Evolutionary conservation across 192 early-diverging fungal genomes (phyloP).

Genomic region (Mortierella hygrophila): DNA sequence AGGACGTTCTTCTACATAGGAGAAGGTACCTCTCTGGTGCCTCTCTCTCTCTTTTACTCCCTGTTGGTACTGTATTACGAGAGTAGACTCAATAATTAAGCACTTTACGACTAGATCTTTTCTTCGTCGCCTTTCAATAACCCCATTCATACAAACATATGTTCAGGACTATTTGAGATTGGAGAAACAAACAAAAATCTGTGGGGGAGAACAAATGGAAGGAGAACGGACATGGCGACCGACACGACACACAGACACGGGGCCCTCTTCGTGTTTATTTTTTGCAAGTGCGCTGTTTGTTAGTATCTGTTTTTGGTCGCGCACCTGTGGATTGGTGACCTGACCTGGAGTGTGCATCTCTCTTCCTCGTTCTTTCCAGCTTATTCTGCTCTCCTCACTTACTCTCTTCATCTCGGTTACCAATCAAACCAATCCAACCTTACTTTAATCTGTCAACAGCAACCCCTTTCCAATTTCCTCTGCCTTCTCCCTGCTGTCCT

Average conservation of each 20-base stretch:
- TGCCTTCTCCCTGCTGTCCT: no score
- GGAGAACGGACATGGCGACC: neutral
- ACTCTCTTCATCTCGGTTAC: neutral
- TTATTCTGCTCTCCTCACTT: neutral
- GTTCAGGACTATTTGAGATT: neutral
- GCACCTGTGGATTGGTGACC: no score
- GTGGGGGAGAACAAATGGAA: neutral
- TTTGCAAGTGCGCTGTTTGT: no score
- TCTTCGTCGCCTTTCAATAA: neutral
- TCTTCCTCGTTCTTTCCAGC: neutral
- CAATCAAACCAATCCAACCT: neutral
- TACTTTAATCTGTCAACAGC: neutral
- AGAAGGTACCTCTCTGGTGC: neutral
- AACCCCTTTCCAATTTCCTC: slow-evolving; percentile 5
- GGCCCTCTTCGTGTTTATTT: no score
- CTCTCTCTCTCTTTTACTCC: neutral
- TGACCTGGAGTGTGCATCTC: neutral
- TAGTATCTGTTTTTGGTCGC: no score
- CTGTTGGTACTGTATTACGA: neutral
- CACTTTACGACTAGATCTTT: neutral
- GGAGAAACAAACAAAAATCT: neutral
- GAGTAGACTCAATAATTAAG: neutral
- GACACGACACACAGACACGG: neutral
- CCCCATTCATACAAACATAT: neutral
- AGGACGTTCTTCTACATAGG: slow-evolving; percentile 3